These are phyloP conservation scores for Xerocomellus dryophilus DNA, from an alignment of 768 basidiomycete species.

Conservation along the genomic window DNA sequence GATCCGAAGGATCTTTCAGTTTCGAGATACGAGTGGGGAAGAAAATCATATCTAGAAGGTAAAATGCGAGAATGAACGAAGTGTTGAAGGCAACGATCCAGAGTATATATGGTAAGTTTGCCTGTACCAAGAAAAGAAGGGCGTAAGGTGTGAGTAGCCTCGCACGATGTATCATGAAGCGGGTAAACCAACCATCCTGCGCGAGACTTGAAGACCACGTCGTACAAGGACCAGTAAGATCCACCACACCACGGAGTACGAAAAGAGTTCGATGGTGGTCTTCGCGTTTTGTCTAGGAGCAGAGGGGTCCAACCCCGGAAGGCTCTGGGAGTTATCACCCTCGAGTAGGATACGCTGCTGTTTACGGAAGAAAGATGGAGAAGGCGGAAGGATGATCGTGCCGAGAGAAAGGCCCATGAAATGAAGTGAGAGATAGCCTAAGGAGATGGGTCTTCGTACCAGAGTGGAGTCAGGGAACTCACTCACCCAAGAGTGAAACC, in stretches of 20 bases:
- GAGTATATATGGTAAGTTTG: slow-evolving; percentile 82
- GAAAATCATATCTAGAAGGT: slow-evolving; percentile 70
- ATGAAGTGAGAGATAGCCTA: slow-evolving; percentile 90
- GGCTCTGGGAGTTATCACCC: not conserved
- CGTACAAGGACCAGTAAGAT: slow-evolving; percentile 40
- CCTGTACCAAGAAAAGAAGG: slow-evolving; percentile 43
- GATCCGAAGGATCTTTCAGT: slow-evolving; percentile 23
- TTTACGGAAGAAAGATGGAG: slow-evolving; percentile 66
- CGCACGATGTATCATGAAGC: not conserved
- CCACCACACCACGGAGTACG: slow-evolving; percentile 84
- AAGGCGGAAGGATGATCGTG: slow-evolving; percentile 74
- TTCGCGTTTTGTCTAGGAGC: slow-evolving; percentile 64
- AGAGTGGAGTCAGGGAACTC: not conserved
- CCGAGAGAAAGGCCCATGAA: slow-evolving; percentile 82
- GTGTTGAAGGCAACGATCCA: slow-evolving; percentile 92
- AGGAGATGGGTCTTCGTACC: not conserved
- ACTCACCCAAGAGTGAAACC: slow-evolving; percentile 66
- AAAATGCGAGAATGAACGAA: slow-evolving; percentile 77
- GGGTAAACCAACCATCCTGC: slow-evolving; percentile 51
- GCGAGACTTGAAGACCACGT: slow-evolving; percentile 46
- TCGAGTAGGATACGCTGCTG: slow-evolving; percentile 35
- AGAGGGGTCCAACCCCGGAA: slow-evolving; percentile 10
- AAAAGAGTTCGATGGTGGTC: slow-evolving; percentile 70
- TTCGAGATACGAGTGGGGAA: slow-evolving; percentile 45
- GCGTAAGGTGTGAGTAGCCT: not conserved